Base-by-base conservation (phyloP, 2,329 filamentous ascomycete species). In the Fusarium ambrosium region DNA sequence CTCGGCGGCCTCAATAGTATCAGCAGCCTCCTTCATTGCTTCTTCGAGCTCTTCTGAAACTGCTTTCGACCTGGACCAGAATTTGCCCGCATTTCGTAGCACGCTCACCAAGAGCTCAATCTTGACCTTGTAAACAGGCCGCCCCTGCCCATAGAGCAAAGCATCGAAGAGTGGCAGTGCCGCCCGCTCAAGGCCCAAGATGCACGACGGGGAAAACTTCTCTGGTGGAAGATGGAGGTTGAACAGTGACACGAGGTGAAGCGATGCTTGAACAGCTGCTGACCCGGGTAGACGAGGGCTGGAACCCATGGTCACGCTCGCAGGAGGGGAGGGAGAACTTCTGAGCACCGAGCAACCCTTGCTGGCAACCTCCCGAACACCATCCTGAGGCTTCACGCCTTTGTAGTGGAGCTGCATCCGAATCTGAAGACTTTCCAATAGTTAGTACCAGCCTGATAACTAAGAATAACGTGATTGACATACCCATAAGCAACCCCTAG, bases 141-240 rank as follows among this genome's bases (percentile, higher is more conserved):
- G 45, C 4, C 51, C 65, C n/a, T 20, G 41, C 9, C 56, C 45
- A 20, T 55, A 62, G 22, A 69, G 11, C n/a, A 69, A 70, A 22
- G 56, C 63, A 56, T 77, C 27, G 3, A 68, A 24, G 27, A 79
- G 58, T 34, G 73, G 64, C 11, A 65, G 24, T 1, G 51, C 61
- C 7, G 68, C 74, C 41, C 58, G 65, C 41, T 70, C 62, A 11
- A 79, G 58, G 5, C 75, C 70, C n/a, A 69, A 51, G 8, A 77
- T 66, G 22, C 76, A 79, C 1, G 77, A 72, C 2, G 77, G 77
- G 10, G 77, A 79, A 24, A 76, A 29, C 13, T 77, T 78, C 37
- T 76, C 66, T 13, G 77, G 66, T 6, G 60, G 53, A 9, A 78
- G 39, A 9, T 61, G 58, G 10, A 59, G 55, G 6, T 69, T 73